Evolutionary conservation across 257 asterid genomes (phyloP).

Genomic region (Salvia hispanica): DNA sequence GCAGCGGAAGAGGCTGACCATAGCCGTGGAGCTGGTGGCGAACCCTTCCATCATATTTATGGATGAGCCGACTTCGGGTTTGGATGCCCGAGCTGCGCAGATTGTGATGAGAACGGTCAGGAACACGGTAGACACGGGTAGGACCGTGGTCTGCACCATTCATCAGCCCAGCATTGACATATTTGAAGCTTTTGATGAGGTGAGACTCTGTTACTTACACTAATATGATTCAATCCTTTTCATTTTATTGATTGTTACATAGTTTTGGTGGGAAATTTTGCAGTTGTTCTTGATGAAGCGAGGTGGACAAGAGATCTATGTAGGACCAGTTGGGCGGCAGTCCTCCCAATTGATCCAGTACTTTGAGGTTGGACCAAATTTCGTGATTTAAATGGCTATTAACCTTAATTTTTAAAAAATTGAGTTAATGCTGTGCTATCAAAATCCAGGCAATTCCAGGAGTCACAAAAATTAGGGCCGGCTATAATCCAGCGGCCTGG

Average conservation of each 20-base stretch:
- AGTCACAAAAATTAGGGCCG: constrained; percentile 47
- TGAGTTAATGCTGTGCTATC: background rate
- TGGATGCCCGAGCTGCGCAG: constrained; percentile 72
- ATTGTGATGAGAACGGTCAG: constrained; percentile 70
- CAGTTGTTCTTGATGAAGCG: constrained; percentile 64
- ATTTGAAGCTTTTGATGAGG: constrained; percentile 72
- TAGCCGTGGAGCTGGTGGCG: constrained; percentile 74
- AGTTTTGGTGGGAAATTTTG: constrained; percentile 12
- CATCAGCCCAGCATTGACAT: constrained; percentile 75
- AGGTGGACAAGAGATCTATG: constrained; percentile 73
- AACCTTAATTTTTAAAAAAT: background rate
- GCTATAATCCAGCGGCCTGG: constrained; percentile 70
- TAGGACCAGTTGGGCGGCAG: constrained; percentile 67
- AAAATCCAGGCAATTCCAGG: constrained; percentile 47
- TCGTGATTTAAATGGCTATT: too few species aligned
- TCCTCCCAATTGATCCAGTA: constrained; percentile 53
- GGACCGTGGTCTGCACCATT: constrained; percentile 71
- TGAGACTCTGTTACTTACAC: background rate
- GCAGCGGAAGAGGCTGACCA: constrained; percentile 71
- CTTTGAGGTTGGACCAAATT: constrained; percentile 43
- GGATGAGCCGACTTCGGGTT: constrained; percentile 77
- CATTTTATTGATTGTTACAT: background rate
- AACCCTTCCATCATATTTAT: constrained; percentile 65
- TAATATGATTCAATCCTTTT: background rate
- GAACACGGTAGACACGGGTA: constrained; percentile 63